These are phyloP conservation scores for Cronartium quercuum DNA, from an alignment of 1,284 basidiomycete genomes.

Conservation along the genomic window DNA sequence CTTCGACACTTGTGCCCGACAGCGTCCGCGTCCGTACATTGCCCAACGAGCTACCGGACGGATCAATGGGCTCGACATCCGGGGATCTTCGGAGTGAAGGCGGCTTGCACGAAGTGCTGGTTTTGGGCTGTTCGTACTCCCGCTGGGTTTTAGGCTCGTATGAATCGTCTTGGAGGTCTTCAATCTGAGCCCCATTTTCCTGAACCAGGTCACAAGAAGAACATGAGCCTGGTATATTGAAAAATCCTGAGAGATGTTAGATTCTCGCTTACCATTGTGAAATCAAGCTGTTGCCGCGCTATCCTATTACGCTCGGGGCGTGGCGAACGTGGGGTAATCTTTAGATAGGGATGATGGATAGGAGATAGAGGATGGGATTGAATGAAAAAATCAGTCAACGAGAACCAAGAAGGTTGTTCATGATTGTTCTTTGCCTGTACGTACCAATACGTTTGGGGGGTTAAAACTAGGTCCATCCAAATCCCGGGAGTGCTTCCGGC, in stretches of 20 bases:
- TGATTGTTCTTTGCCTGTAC: neutral
- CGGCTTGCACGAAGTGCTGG: neutral
- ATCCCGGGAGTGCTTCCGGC: neutral
- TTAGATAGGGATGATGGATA: neutral
- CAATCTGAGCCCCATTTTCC: neutral
- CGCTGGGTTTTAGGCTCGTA: no score
- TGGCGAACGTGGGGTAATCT: neutral
- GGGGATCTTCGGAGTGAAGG: neutral
- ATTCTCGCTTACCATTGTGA: neutral
- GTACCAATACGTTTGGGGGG: neutral
- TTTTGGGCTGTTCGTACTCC: neutral
- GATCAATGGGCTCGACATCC: neutral
- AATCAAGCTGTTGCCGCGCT: neutral
- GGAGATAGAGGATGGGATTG: neutral
- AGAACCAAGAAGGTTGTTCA: no score
- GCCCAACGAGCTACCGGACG: neutral
- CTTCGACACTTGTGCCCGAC: conserved; percentile 5
- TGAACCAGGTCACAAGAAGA: neutral
- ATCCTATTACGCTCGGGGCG: neutral
- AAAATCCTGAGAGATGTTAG: neutral
- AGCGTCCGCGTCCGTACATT: neutral
- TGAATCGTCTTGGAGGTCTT: neutral
- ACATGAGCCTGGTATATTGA: no score
- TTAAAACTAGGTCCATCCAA: neutral
- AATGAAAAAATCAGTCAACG: no score